Evolutionary conservation across 208 protist genomes (phyloP).

Genomic region (Crithidia acanthocephali): DNA sequence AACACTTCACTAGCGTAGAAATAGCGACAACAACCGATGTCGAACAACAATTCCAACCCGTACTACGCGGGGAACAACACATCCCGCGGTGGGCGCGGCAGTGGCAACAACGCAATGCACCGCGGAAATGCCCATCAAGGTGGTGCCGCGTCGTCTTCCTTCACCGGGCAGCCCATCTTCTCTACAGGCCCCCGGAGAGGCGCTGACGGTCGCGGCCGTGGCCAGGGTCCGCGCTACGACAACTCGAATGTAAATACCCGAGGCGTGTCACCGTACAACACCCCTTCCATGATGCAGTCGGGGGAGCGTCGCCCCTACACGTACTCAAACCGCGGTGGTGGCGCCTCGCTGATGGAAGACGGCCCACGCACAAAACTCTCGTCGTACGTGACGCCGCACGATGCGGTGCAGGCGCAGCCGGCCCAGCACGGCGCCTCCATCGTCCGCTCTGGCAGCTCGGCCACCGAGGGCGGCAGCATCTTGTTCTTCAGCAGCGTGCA

Average conservation of each 20-base stretch:
- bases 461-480: constrained; percentile 55
- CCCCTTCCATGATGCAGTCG: no score
- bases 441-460: constrained; percentile 60
- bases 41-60: no score
- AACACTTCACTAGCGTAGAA: no score
- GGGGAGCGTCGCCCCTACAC: background rate
- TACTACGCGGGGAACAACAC: no score
- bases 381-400: constrained; percentile 60
- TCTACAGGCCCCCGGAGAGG: background rate
- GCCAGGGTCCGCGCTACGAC: constrained; percentile 10
- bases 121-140: background rate
- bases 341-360: constrained; percentile 11
- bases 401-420: constrained; percentile 58
- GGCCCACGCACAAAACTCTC: constrained; percentile 35
- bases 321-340: background rate
- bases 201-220: background rate
- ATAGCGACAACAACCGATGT: no score
- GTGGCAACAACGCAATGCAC: no score
- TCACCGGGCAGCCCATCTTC: background rate
- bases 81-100: no score
- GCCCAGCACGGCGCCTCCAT: constrained; percentile 76
- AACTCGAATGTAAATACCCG: background rate
- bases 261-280: background rate
- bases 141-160: background rate
- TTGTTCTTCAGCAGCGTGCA: constrained; percentile 87